Base-by-base conservation (phyloP, 179 eudicot species). In the Heliamphora pulchella region DNA sequence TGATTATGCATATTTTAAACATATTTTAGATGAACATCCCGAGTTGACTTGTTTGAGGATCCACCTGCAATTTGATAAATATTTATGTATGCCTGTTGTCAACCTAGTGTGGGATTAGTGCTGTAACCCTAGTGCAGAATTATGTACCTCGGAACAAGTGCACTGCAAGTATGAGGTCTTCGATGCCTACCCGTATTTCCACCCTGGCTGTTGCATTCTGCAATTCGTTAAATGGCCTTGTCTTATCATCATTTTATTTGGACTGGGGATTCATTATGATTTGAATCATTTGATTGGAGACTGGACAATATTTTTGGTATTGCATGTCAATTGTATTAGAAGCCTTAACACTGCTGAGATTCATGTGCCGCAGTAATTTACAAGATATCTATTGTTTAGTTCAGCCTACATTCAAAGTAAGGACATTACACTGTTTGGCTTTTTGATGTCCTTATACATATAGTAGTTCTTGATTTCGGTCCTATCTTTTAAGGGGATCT, bases 191-290 rank as follows among this genome's bases (percentile, higher is more conserved):
- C 5, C 15, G 44, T 17, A 43, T 68, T 51, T 51, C 8, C 54
- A 51, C 54, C 18, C 72, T 43, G 72, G 72, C 50, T 41, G 47
- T 44, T 62, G 66, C 22, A 62, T n/a, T 18, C 72, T 68, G 72
- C 15, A 13, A 41, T 44, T 68, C 47, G 31, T 22, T 22, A 3
- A 1, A 9, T 8, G 43, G 9, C 54, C 9, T 6, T 51, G 54
- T 51, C 54, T 0, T 51, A 15, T 43, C 9, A 44, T 69, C 53
- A 46, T 11, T 18, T 67, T 6, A 4, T 39, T 69, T 41, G 44
- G 20, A 9, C 44, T 41, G 53, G 73, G 14, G 50, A 44, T 69
- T 69, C 53, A 15, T 31, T 31, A 31, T 31, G 31, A 31, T 31
- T 31, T 31, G 31, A 31, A 44, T 69, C 14, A 69, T 69, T 69